Evolutionary conservation across 495 filamentous ascomycete species (phyloP).

Genomic region (Podospora tetraspora): DNA sequence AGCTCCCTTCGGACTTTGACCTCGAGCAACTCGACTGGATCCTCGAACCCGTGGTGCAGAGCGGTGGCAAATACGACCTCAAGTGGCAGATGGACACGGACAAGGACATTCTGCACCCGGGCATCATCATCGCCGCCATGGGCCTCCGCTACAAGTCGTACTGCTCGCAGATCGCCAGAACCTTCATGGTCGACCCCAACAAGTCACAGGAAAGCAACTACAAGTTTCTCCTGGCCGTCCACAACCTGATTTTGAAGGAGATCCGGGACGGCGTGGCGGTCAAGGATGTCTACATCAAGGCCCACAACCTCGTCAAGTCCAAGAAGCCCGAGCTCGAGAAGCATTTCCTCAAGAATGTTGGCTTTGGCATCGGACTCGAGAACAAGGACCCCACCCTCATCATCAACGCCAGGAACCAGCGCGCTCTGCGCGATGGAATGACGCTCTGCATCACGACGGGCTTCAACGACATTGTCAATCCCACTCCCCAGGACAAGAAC

Average conservation of each 20-base stretch:
- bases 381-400: constrained; percentile 73
- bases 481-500: constrained; percentile 74
- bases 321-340: constrained; percentile 94
- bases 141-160: constrained; percentile 94
- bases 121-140: constrained; percentile 86
- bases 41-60: constrained; percentile 86
- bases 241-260: constrained; percentile 81
- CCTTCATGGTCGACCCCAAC: constrained; percentile 94
- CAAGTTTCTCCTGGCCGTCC: constrained; percentile 79
- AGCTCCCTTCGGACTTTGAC: constrained; percentile 82
- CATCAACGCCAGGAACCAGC: constrained; percentile 76
- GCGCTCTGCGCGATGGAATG: constrained; percentile 90
- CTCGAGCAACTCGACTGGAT: constrained; percentile 90
- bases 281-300: constrained; percentile 91
- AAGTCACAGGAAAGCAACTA: constrained; percentile 92
- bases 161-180: constrained; percentile 80
- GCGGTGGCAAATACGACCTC: constrained; percentile 90
- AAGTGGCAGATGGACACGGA: constrained; percentile 69
- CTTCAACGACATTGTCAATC: constrained; percentile 80
- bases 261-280: constrained; percentile 79
- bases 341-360: constrained; percentile 85
- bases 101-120: constrained; percentile 79
- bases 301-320: constrained; percentile 64
- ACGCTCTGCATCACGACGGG: constrained; percentile 85
- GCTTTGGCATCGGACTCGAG: constrained; percentile 89